Conservation (phyloP, 2,329 filamentous ascomycete species). For the Didymosphaeria variabile region DNA sequence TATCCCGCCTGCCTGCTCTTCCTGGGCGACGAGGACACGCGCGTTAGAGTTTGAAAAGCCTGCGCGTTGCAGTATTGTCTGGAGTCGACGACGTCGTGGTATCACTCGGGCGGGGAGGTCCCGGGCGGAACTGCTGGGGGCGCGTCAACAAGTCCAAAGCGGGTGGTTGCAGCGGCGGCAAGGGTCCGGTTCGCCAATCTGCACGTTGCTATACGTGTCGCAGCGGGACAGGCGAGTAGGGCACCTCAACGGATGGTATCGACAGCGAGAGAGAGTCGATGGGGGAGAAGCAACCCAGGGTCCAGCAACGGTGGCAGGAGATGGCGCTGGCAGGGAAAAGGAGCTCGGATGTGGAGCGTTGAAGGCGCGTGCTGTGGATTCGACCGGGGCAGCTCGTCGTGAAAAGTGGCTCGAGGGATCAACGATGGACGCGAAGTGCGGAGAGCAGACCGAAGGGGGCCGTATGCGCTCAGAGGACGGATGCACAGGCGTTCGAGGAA, state of each 20-base stretch:
- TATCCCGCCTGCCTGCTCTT: slow-evolving; percentile 28
- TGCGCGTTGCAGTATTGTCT: slow-evolving; percentile 21
- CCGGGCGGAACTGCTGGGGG: slow-evolving; percentile 13
- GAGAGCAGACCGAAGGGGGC: slow-evolving; percentile 12
- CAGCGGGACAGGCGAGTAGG: not conserved
- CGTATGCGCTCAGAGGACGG: slow-evolving; percentile 10
- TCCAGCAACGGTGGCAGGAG: slow-evolving; percentile 5
- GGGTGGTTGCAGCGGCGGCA: slow-evolving; percentile 17
- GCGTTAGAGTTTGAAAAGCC: slow-evolving; percentile 15
- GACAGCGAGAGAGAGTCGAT: not conserved
- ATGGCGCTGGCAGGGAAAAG: slow-evolving; percentile 14
- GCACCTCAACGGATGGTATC: not conserved
- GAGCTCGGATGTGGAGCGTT: slow-evolving; percentile 12
- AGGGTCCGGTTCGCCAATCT: slow-evolving; percentile 20
- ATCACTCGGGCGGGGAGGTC: slow-evolving; percentile 27
- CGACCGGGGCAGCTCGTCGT: slow-evolving; percentile 2
- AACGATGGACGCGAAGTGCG: slow-evolving; percentile 1
- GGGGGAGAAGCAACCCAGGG: slow-evolving; percentile 11
- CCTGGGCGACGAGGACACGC: slow-evolving; percentile 11
- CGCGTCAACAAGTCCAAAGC: slow-evolving; percentile 3
- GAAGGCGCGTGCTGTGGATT: not conserved
- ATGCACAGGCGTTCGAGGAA: not conserved
- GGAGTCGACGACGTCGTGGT: slow-evolving; percentile 24
- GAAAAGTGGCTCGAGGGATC: slow-evolving; percentile 4
- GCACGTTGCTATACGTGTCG: slow-evolving; percentile 19